Evolutionary conservation across 495 filamentous ascomycete genomes (phyloP).

Genomic region (Penicillium roqueforti): DNA sequence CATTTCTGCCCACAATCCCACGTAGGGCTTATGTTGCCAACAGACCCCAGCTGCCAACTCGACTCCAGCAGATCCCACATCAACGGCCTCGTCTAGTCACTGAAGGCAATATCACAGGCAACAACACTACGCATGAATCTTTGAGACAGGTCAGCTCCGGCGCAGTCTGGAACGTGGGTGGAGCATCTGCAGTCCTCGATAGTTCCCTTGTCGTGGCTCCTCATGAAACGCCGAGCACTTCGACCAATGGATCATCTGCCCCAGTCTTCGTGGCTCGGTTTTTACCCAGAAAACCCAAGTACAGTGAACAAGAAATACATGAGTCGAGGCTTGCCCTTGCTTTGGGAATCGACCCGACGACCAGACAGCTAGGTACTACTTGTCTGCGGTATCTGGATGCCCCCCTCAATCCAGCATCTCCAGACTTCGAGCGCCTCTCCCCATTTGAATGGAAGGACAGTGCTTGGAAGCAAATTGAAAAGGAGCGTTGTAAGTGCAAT

Average conservation of each 20-base stretch:
- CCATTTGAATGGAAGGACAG: slow-evolving; percentile 54
- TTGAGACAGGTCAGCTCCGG: slow-evolving; percentile 56
- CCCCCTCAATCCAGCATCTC: slow-evolving; percentile 27
- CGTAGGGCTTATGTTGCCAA: slow-evolving; percentile 18
- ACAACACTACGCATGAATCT: slow-evolving; percentile 7
- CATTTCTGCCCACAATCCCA: slow-evolving; percentile 50
- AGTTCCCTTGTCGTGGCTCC: slow-evolving; percentile 44
- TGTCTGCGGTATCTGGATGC: slow-evolving; percentile 19
- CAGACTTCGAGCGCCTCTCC: slow-evolving; percentile 30
- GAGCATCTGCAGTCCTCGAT: slow-evolving; percentile 49
- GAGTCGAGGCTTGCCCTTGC: slow-evolving; percentile 77
- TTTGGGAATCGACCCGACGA: slow-evolving; percentile 70
- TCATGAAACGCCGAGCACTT: slow-evolving; percentile 57
- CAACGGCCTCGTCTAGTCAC: slow-evolving; percentile 37
- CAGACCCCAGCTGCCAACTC: slow-evolving; percentile 17
- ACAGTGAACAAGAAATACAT: slow-evolving; percentile 62
- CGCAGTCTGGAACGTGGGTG: slow-evolving; percentile 79
- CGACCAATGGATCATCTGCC: slow-evolving; percentile 69
- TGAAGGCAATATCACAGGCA: slow-evolving; percentile 17
- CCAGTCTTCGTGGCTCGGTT: slow-evolving; percentile 71
- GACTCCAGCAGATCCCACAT: slow-evolving; percentile 24
- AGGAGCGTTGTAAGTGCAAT: slow-evolving; percentile 45
- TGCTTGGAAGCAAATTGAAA: slow-evolving; percentile 53
- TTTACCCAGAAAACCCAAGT: slow-evolving; percentile 47
- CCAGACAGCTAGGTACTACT: slow-evolving; percentile 52